A percentile compares a stretch with the other conserved stretches of the same genome.
These are phyloP conservation scores for Trichophyton rubrum DNA, from an alignment of 2,329 filamentous ascomycete genomes.

Conservation along the genomic window DNA sequence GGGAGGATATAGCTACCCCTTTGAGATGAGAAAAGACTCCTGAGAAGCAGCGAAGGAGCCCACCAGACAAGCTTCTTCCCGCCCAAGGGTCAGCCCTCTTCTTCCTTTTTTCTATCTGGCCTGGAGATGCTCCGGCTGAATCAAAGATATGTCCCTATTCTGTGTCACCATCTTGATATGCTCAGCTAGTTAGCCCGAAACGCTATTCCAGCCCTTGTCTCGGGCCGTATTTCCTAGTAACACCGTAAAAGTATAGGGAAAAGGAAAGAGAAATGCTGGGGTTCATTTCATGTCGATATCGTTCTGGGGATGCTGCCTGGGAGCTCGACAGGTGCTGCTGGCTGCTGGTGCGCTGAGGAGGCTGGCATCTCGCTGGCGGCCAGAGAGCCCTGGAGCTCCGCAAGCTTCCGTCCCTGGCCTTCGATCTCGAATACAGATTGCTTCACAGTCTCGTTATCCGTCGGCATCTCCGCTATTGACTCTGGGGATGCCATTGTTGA, in stretches of 20 bases:
- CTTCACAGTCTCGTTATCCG: background rate
- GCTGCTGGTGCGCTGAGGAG: background rate
- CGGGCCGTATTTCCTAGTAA: background rate
- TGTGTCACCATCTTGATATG: background rate
- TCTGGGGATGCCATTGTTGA: background rate
- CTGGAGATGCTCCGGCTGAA: background rate
- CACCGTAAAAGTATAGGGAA: too few species aligned
- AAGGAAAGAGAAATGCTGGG: too few species aligned
- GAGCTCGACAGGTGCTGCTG: background rate
- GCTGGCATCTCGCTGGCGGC: background rate
- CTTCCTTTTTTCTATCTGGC: background rate
- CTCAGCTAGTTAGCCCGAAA: background rate
- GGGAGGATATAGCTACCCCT: background rate
- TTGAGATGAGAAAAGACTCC: background rate
- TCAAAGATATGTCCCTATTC: too few species aligned
- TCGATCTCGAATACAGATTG: background rate
- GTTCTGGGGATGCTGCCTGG: background rate
- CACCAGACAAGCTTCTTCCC: constrained; percentile 1
- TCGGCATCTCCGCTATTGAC: background rate
- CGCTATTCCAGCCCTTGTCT: background rate
- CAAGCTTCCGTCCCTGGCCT: background rate
- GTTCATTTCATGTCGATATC: too few species aligned
- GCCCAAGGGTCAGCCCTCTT: background rate
- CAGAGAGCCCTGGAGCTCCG: background rate
- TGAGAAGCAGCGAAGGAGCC: background rate